Base-by-base conservation (phyloP, 805 yeast genomes). In the Zygosaccharomyces gambellarensis region DNA sequence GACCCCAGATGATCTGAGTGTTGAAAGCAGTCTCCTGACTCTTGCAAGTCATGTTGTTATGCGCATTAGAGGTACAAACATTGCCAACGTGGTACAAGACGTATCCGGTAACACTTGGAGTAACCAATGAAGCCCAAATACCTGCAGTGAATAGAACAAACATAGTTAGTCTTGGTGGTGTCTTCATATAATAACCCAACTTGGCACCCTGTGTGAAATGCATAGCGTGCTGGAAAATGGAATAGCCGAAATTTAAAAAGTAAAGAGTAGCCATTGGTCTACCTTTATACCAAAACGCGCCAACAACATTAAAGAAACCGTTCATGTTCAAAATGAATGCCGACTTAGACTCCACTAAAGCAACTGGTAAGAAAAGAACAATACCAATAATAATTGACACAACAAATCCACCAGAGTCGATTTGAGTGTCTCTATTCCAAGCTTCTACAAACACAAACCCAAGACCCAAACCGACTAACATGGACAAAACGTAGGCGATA, bases 261-360 rank as follows among this genome's bases (percentile, higher is more conserved):
- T 79, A 74, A 74, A 85, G 80, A 66, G 81, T 74, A 1, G 86
- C 85, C 14, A 81, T 64, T 1, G 88, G 79, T 43, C 70, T 68
- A 1, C 82, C 87, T 3, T 87, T 87, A 10, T 79, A 70, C 51
- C 83, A 74, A 62, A 81, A 83, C 1, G 88, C 89, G 28, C 80
- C 78, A 39, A 84, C 74, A 52, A 84, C 68, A 60, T 83, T 88
- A 3, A 83, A 77, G 47, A 84, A 62, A 2, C 82, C 87, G 56
- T 79, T 79, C 54, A 83, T 68, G 12, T 83, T 83, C 50, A 82
- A 75, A 1, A 74, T 60, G 39, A 70, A 75, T 66, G 84, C 83
- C 0, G 90, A 81, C 30, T 79, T 77, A 3, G 87, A 83, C 14
- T 76, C 78, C 46, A 84, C 74, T n/a, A 83, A 68, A 1, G 83